phyloP scores from a whole-genome alignment of 176 grass and related monocot species.

The Elymus sibiricus region DNA sequence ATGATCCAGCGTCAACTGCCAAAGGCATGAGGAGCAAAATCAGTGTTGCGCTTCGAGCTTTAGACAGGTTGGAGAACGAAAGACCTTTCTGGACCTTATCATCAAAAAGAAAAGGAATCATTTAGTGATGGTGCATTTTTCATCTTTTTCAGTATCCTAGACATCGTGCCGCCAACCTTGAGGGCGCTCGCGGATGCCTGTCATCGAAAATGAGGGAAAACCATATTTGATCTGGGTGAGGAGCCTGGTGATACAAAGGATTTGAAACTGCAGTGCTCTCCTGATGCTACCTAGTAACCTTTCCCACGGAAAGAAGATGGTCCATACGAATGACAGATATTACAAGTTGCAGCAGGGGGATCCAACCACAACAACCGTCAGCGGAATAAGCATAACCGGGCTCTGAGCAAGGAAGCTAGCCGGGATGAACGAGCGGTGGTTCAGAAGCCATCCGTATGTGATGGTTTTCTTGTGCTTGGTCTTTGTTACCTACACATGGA shows the following conservation, averaged over 20 bases:
- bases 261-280: background rate
- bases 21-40: background rate
- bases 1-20: background rate
- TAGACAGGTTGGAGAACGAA: background rate
- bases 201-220: background rate
- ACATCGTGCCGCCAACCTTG: background rate
- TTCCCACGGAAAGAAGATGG: background rate
- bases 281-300: background rate
- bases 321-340: background rate
- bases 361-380: background rate
- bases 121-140: background rate
- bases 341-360: background rate
- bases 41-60: background rate
- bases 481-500: no score
- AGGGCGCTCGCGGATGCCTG: background rate
- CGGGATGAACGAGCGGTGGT: background rate
- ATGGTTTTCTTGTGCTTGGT: background rate
- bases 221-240: background rate
- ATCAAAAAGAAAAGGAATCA: background rate
- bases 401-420: background rate
- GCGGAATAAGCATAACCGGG: background rate
- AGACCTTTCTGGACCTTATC: background rate
- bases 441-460: background rate
- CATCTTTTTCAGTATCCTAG: background rate
- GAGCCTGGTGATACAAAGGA: background rate